phyloP scores from a whole-genome alignment of 2,329 filamentous ascomycete species.

The Conoideocrella luteorostrata region DNA sequence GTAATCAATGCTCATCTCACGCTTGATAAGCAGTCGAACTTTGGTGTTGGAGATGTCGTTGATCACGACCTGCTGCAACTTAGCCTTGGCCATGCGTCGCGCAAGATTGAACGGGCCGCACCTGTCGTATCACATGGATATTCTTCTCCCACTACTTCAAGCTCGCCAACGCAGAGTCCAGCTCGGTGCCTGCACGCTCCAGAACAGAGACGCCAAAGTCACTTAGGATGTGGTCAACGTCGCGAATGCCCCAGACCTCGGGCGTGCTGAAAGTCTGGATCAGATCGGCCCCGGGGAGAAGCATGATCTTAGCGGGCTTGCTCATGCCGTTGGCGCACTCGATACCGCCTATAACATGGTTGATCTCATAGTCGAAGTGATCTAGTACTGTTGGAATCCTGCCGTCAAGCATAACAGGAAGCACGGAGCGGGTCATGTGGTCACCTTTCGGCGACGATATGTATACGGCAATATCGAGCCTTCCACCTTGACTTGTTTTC shows the following conservation, averaged over 20 bases:
- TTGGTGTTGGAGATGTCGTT: constrained; percentile 82
- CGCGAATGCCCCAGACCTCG: constrained; percentile 74
- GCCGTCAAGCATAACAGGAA: no score
- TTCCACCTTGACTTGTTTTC: no score
- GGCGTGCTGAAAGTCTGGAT: constrained; percentile 67
- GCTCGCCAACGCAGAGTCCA: constrained; percentile 75
- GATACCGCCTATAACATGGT: constrained; percentile 68
- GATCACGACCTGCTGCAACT: constrained; percentile 46
- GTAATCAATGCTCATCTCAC: constrained; percentile 78
- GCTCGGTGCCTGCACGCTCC: constrained; percentile 82
- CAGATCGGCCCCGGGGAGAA: constrained; percentile 73
- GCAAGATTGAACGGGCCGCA: constrained; percentile 9
- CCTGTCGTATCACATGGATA: constrained; percentile 70
- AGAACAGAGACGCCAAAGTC: constrained; percentile 78
- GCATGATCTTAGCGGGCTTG: constrained; percentile 64
- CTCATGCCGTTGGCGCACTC: constrained; percentile 59
- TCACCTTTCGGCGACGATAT: no score
- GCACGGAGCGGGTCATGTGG: no score
- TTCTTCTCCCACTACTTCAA: constrained; percentile 79
- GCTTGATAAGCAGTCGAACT: constrained; percentile 72
- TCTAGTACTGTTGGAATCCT: no score
- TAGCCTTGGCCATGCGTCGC: background rate
- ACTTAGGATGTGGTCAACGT: constrained; percentile 82
- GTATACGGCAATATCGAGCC: no score
- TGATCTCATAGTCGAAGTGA: constrained; percentile 87